Percentiles rank a stretch among this genome's conserved stretches.
Conservation (phyloP, 2,329 filamentous ascomycete genomes). For the Curvularia verruculosa region DNA sequence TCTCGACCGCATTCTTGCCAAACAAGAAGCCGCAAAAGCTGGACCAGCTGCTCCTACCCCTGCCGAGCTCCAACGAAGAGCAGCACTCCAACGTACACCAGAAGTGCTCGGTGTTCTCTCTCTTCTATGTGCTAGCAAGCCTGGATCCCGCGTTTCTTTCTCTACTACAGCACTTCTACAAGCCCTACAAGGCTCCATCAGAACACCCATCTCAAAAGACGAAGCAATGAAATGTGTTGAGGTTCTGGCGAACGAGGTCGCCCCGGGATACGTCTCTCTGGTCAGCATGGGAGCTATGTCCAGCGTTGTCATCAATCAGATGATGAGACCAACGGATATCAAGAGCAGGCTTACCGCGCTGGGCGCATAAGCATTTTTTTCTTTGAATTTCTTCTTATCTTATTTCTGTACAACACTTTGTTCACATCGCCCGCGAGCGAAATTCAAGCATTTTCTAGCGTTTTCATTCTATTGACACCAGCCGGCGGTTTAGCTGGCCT, state of each 20-base stretch:
- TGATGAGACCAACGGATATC: conserved; percentile 43
- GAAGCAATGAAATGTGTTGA: conserved; percentile 53
- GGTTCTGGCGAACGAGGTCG: conserved; percentile 53
- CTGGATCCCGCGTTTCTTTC: conserved; percentile 51
- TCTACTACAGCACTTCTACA: conserved; percentile 52
- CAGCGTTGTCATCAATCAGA: conserved; percentile 52
- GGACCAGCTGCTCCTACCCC: conserved; percentile 49
- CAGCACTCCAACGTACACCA: conserved; percentile 55
- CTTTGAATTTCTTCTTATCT: not conserved
- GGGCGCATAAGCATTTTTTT: conserved; percentile 29
- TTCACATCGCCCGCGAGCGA: not conserved
- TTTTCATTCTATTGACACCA: not conserved
- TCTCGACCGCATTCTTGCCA: conserved; percentile 59
- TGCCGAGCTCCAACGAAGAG: conserved; percentile 52
- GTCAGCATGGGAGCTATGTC: conserved; percentile 49
- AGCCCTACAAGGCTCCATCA: conserved; percentile 53
- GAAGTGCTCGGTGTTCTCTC: conserved; percentile 54
- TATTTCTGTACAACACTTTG: not conserved
- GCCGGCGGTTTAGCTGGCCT: not conserved
- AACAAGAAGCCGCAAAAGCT: conserved; percentile 51
- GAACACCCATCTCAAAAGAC: conserved; percentile 54
- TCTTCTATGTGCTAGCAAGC: conserved; percentile 48
- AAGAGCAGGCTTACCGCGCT: conserved; percentile 41
- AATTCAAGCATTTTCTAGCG: not conserved
- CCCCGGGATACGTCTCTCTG: conserved; percentile 52